Evolutionary conservation across 805 yeast genomes (phyloP).

Genomic region (Starmerella floricola): DNA sequence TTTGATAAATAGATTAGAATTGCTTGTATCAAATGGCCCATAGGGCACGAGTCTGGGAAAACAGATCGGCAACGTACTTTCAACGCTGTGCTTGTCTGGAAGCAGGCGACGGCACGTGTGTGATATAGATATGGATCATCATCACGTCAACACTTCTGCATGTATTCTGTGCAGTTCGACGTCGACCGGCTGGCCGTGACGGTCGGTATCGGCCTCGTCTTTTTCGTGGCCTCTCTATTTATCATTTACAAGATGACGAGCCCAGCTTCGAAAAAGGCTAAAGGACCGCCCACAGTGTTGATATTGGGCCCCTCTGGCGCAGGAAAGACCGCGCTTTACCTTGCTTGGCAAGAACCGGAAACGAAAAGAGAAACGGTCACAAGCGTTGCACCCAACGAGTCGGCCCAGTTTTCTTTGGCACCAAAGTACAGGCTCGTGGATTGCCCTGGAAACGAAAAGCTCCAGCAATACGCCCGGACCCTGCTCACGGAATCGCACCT

Average conservation of each 20-base stretch:
- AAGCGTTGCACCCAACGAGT: slow-evolving; percentile 14
- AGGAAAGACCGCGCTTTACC: slow-evolving; percentile 55
- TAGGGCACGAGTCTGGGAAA: too few species aligned
- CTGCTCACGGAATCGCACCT: slow-evolving; percentile 36
- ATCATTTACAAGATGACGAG: not conserved
- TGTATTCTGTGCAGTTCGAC: not conserved
- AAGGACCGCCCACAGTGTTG: slow-evolving; percentile 43
- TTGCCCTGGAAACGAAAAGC: slow-evolving; percentile 79
- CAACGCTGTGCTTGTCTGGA: too few species aligned
- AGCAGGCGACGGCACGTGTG: too few species aligned
- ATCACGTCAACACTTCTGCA: too few species aligned
- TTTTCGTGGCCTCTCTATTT: not conserved
- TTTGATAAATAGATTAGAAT: too few species aligned
- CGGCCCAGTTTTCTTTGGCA: not conserved
- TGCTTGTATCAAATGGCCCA: too few species aligned
- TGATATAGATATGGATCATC: too few species aligned
- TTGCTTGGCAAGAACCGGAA: slow-evolving; percentile 16
- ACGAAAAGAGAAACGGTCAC: slow-evolving; percentile 12
- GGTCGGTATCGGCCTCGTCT: not conserved
- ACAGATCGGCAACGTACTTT: too few species aligned
- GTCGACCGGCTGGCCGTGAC: not conserved
- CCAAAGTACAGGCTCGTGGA: slow-evolving; percentile 41
- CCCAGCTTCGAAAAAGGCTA: not conserved
- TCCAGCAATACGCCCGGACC: slow-evolving; percentile 43
- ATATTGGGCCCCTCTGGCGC: slow-evolving; percentile 52